phyloP scores from a whole-genome alignment of 306 rosid genomes.

The Dalbergia oliveri region DNA sequence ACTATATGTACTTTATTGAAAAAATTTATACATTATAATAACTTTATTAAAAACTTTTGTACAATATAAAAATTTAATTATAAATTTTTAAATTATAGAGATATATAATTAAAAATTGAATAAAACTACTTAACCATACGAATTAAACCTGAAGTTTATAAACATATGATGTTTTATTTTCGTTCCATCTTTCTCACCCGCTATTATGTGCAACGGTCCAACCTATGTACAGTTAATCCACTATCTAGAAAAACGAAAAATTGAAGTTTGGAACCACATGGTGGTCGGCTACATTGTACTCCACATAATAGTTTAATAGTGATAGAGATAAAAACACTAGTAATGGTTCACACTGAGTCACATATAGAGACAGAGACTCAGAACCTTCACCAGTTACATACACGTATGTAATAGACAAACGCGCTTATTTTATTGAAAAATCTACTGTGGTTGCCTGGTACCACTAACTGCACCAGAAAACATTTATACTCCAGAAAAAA shows the following conservation, averaged over 20 bases:
- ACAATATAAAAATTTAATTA: too few species aligned
- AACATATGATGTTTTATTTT: too few species aligned
- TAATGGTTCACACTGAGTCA: constrained; percentile 22
- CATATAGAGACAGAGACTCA: constrained; percentile 28
- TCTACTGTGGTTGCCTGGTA: background rate
- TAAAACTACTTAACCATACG: too few species aligned
- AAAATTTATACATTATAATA: too few species aligned
- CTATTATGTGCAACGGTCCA: background rate
- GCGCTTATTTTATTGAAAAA: constrained; percentile 23
- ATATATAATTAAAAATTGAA: too few species aligned
- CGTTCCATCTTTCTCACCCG: too few species aligned
- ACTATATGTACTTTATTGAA: too few species aligned
- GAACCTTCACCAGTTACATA: constrained; percentile 20
- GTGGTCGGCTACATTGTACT: background rate
- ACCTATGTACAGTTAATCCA: background rate
- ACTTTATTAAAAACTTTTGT: too few species aligned
- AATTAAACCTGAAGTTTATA: too few species aligned
- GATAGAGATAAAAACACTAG: constrained; percentile 7
- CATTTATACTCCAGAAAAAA: too few species aligned
- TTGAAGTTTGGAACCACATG: background rate
- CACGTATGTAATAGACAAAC: constrained; percentile 17
- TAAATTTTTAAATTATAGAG: too few species aligned
- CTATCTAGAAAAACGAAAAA: background rate
- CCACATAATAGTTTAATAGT: constrained; percentile 8
- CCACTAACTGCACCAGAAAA: too few species aligned